A percentile compares a stretch with the other conserved stretches of the same genome.
phyloP scores from a whole-genome alignment of 768 basidiomycete species.

The Xanthoconium purpureum region DNA sequence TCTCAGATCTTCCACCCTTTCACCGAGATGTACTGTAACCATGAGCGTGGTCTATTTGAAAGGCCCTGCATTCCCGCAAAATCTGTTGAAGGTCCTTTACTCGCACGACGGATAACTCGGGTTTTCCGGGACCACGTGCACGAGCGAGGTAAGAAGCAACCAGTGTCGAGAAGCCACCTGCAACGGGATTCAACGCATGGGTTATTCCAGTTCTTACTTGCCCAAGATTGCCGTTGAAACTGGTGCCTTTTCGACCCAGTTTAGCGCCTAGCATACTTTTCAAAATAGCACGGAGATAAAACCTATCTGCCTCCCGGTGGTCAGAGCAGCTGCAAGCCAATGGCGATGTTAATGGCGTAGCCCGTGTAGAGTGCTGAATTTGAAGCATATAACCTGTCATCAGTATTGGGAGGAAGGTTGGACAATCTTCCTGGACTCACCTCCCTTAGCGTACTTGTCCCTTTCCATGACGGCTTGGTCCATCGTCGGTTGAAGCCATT shows the following conservation, averaged over 20 bases:
- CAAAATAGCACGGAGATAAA: not conserved
- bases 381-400: not conserved
- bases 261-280: not conserved
- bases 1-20: not conserved
- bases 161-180: constrained; percentile 67
- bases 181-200: too few relatives aligned
- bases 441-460: too few relatives aligned
- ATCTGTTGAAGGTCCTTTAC: constrained; percentile 71
- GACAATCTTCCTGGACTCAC: too few relatives aligned
- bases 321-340: constrained; percentile 33
- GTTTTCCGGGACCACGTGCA: too few relatives aligned
- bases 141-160: too few relatives aligned
- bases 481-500: too few relatives aligned
- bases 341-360: constrained; percentile 45
- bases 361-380: constrained; percentile 31
- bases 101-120: too few relatives aligned
- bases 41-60: constrained; percentile 56
- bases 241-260: constrained; percentile 23
- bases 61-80: constrained; percentile 58
- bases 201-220: constrained; percentile 12
- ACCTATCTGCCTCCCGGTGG: constrained; percentile 41
- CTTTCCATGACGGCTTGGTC: too few relatives aligned
- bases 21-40: constrained; percentile 13
- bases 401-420: constrained; percentile 10
- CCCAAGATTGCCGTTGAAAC: constrained; percentile 41